Evolutionary conservation across 2,329 filamentous ascomycete genomes (phyloP).

Genomic region (Tolypocladium guangdongense): DNA sequence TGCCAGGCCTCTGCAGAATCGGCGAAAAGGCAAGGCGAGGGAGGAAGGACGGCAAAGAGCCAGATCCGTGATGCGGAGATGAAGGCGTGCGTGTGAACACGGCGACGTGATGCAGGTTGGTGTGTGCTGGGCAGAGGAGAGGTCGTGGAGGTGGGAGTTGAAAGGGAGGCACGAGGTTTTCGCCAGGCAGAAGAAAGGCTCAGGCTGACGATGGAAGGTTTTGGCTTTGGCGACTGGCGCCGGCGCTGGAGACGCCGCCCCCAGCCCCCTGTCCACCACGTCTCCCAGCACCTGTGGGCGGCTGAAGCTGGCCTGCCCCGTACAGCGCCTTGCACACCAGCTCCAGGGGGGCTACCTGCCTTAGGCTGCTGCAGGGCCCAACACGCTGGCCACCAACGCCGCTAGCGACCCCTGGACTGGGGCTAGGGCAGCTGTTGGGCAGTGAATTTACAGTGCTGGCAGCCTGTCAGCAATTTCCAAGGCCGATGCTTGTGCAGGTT

Average conservation of each 20-base stretch:
- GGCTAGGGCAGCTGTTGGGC: too few species aligned
- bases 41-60: slow-evolving; percentile 15
- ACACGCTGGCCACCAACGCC: background rate
- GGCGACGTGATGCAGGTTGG: slow-evolving; percentile 16
- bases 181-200: slow-evolving; percentile 23
- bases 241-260: slow-evolving; percentile 14
- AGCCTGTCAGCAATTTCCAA: too few species aligned
- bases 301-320: background rate
- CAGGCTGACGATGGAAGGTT: slow-evolving; percentile 22
- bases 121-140: slow-evolving; percentile 10
- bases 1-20: slow-evolving; percentile 26
- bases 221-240: slow-evolving; percentile 21
- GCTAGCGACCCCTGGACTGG: too few species aligned
- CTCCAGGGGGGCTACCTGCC: background rate
- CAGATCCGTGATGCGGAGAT: slow-evolving; percentile 18
- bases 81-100: slow-evolving; percentile 17
- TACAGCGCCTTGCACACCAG: background rate
- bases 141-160: slow-evolving; percentile 11
- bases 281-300: background rate
- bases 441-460: too few species aligned
- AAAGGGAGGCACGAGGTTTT: slow-evolving; percentile 26
- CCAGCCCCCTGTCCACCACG: slow-evolving; percentile 3
- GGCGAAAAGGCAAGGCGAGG: slow-evolving; percentile 18
- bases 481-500: too few species aligned
- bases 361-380: background rate